phyloP scores from a whole-genome alignment of 208 protist species.

The Trypanosoma vivax region DNA sequence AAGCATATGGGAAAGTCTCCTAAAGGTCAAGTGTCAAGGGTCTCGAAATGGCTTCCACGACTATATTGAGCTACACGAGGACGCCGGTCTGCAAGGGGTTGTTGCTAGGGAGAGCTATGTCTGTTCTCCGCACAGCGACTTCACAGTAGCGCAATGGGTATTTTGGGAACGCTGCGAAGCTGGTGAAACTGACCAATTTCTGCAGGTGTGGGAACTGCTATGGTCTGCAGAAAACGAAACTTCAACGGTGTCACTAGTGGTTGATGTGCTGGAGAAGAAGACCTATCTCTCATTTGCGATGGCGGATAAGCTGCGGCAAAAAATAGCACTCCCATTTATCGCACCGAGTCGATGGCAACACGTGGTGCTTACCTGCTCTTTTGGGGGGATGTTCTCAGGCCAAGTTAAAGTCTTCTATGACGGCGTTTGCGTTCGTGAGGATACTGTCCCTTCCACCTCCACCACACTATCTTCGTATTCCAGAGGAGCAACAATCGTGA shows the following conservation, averaged over 20 bases:
- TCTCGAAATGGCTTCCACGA: not conserved
- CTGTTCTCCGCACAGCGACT: not conserved
- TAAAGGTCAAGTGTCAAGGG: not conserved
- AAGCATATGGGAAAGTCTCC: not conserved
- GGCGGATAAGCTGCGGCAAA: conserved; percentile 14
- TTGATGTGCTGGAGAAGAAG: conserved; percentile 19
- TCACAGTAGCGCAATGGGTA: conserved; percentile 24
- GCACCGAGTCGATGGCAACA: conserved; percentile 40
- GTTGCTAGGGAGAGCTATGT: not conserved
- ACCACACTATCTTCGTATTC: conserved; percentile 1
- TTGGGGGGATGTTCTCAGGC: conserved; percentile 29
- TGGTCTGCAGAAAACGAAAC: conserved; percentile 18
- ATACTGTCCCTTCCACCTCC: not conserved
- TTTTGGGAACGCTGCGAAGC: conserved; percentile 20
- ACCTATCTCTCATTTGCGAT: conserved; percentile 26
- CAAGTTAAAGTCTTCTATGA: conserved; percentile 36
- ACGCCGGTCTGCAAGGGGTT: not conserved
- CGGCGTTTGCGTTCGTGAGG: conserved; percentile 26
- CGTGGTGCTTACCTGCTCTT: conserved; percentile 31
- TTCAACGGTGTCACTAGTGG: conserved; percentile 21
- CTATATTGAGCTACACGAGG: not conserved
- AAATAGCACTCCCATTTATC: conserved; percentile 42
- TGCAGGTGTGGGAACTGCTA: conserved; percentile 34
- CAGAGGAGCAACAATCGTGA: not conserved
- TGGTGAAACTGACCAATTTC: conserved; percentile 9